Evolutionary conservation across 1,139 yeast genomes (phyloP).

Genomic region (Pichia sp.): DNA sequence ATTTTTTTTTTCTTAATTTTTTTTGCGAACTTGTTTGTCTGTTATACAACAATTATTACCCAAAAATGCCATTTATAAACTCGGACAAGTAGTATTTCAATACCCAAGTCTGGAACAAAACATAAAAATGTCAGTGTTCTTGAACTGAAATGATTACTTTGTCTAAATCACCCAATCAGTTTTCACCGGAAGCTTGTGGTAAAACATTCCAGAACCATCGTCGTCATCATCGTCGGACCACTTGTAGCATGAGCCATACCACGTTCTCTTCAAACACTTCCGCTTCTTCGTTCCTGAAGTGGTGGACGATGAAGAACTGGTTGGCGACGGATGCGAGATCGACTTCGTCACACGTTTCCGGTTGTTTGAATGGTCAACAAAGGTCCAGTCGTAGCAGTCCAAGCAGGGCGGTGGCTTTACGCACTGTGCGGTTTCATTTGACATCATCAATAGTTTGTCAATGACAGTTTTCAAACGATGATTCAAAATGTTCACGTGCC

Average conservation of each 20-base stretch:
- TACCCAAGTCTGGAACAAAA: not conserved
- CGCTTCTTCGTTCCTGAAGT: slow-evolving; percentile 19
- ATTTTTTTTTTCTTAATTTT: not conserved
- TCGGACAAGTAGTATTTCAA: not conserved
- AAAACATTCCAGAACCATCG: not conserved
- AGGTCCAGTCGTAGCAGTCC: slow-evolving; percentile 93
- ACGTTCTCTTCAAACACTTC: slow-evolving; percentile 32
- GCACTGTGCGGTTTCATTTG: slow-evolving; percentile 77
- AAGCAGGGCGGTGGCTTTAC: slow-evolving; percentile 70
- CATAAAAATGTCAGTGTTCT: no score
- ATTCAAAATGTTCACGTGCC: slow-evolving; percentile 84
- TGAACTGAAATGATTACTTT: not conserved
- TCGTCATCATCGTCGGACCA: slow-evolving; percentile 30
- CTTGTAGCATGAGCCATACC: slow-evolving; percentile 35
- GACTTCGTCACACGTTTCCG: slow-evolving; percentile 21
- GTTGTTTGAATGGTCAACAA: slow-evolving; percentile 44
- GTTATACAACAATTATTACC: not conserved
- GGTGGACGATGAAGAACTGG: slow-evolving; percentile 19
- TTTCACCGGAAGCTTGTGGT: not conserved
- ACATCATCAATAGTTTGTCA: slow-evolving; percentile 66
- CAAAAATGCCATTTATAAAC: not conserved
- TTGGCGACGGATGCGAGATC: not conserved
- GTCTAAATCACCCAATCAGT: not conserved
- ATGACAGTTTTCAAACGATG: slow-evolving; percentile 91
- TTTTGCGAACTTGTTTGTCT: not conserved